A percentile compares a stretch with the other conserved stretches of the same genome.
Evolutionary conservation across 1,284 basidiomycete species (phyloP).

Genomic region (Tylopilus sp.): DNA sequence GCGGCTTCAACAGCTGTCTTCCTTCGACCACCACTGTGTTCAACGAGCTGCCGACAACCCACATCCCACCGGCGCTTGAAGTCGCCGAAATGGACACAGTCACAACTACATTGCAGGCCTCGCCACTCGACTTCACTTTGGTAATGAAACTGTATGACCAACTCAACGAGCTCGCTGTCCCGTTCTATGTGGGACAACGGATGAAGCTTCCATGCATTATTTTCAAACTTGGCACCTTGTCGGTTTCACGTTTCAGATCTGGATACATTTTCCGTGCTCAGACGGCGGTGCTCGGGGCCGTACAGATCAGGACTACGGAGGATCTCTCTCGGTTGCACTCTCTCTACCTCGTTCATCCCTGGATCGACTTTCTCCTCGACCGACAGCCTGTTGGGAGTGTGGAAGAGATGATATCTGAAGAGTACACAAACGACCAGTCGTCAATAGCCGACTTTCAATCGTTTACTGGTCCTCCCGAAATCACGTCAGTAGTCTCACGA

Average conservation of each 20-base stretch:
- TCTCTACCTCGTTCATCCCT: constrained; percentile 1
- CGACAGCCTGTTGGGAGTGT: not conserved
- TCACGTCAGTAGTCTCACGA: not conserved
- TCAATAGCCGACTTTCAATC: no score
- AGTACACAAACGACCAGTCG: not conserved
- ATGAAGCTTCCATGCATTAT: constrained; percentile 8
- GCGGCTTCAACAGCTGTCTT: no score
- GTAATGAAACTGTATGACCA: constrained; percentile 1
- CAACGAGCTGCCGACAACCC: no score
- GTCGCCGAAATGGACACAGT: not conserved
- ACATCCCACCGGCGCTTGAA: not conserved
- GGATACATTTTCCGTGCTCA: not conserved
- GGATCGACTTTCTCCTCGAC: constrained; percentile 3
- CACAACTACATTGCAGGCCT: not conserved
- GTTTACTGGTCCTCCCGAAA: not conserved
- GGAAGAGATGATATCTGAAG: not conserved
- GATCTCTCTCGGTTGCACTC: not conserved
- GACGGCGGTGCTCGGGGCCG: not conserved
- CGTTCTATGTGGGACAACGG: not conserved
- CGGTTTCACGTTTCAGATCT: not conserved
- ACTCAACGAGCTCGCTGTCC: not conserved
- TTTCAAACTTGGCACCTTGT: constrained; percentile 4
- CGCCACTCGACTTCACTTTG: not conserved
- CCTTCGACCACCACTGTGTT: no score
- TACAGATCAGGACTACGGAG: not conserved